Conservation (phyloP, 768 basidiomycete species). For the Melanogaster broomeanus region DNA sequence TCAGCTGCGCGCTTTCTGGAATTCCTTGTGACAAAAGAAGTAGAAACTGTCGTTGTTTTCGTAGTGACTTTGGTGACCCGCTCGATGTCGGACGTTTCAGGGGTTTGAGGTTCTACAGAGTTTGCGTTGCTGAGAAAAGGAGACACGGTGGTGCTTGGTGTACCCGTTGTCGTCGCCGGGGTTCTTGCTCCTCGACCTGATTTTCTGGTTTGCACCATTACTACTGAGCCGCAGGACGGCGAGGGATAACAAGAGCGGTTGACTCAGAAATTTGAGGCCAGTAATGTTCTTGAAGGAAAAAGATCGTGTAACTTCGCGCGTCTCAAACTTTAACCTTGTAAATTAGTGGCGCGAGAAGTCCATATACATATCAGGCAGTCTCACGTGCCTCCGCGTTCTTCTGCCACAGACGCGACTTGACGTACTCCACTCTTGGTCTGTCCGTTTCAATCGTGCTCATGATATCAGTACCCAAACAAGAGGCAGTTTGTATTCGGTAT, state of each 20-base stretch:
- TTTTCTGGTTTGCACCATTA: conserved; percentile 26
- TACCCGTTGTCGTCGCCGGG: conserved; percentile 26
- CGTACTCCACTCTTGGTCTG: too few relatives aligned
- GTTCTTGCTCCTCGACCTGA: conserved; percentile 15
- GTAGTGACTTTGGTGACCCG: not conserved
- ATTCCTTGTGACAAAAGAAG: conserved; percentile 8
- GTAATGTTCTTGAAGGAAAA: not conserved
- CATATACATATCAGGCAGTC: not conserved
- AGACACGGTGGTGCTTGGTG: conserved; percentile 46
- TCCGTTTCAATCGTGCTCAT: too few relatives aligned
- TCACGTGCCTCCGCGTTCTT: conserved; percentile 23
- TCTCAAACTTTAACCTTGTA: conserved; percentile 15
- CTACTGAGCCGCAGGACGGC: not conserved
- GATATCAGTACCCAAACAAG: not conserved
- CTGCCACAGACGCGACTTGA: conserved; percentile 33
- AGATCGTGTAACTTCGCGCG: conserved; percentile 23
- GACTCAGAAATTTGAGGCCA: conserved; percentile 1
- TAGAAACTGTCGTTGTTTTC: conserved; percentile 1
- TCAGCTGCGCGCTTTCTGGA: conserved; percentile 35
- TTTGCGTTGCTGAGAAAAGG: conserved; percentile 51
- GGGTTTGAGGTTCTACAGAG: conserved; percentile 51
- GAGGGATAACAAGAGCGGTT: conserved; percentile 13
- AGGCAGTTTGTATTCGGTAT: too few relatives aligned
- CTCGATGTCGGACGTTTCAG: conserved; percentile 49
- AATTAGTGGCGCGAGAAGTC: conserved; percentile 27